These are phyloP conservation scores for Pichia sp. DNA, from an alignment of 1,139 yeast genomes.

Conservation along the genomic window DNA sequence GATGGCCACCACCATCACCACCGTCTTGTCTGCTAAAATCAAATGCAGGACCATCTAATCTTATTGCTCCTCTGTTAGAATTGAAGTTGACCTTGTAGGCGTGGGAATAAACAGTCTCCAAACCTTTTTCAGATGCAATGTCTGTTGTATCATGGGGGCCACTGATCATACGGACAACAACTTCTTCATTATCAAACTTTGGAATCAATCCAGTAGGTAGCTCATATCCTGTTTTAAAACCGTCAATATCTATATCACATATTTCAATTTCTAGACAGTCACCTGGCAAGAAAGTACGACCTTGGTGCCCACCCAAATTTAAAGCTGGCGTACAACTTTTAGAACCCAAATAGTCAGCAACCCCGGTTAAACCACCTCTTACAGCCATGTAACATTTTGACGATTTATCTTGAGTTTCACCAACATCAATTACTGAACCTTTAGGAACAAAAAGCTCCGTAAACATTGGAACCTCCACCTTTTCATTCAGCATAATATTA, in stretches of 20 bases:
- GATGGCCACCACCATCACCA: constrained; percentile 39
- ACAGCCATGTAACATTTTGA: constrained; percentile 34
- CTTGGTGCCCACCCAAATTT: constrained; percentile 38
- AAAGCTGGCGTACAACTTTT: constrained; percentile 37
- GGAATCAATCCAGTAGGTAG: constrained; percentile 29
- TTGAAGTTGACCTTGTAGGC: constrained; percentile 34
- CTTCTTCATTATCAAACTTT: constrained; percentile 23
- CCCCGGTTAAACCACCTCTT: constrained; percentile 37
- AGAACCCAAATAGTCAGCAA: constrained; percentile 36
- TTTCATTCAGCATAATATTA: constrained; percentile 29
- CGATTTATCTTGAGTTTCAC: constrained; percentile 30
- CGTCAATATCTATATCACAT: constrained; percentile 7
- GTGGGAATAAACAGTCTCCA: constrained; percentile 29
- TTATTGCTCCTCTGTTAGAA: constrained; percentile 38
- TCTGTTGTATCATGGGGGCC: constrained; percentile 39
- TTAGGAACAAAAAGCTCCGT: constrained; percentile 32
- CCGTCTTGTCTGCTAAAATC: constrained; percentile 33
- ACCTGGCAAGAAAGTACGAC: constrained; percentile 35
- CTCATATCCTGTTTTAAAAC: constrained; percentile 22
- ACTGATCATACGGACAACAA: constrained; percentile 33
- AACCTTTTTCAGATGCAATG: constrained; percentile 33
- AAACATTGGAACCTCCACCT: constrained; percentile 30
- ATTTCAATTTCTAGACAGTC: constrained; percentile 32
- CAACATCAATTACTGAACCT: constrained; percentile 32
- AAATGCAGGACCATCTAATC: constrained; percentile 36